Evolutionary conservation across 1,284 basidiomycete genomes (phyloP), one percentile per base, ranked within the genome.

Genomic region (Moesziomyces globuligerus): DNA sequence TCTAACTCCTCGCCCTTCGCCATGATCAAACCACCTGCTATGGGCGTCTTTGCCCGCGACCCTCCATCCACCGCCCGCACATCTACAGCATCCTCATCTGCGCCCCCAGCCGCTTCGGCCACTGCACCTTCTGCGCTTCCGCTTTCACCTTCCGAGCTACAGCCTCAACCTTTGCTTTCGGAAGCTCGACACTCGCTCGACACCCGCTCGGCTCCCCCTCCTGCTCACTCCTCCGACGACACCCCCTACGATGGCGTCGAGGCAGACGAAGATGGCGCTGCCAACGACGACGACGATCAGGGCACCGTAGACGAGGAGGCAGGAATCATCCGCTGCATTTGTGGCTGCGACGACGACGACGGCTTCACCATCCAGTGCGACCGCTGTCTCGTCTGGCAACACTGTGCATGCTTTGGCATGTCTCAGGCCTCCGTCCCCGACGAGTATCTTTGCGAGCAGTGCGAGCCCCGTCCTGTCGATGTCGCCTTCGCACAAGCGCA

Each of bases 291-390:
- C 39, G 68, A 76, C 58, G 74, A 76, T 39, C 72, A 72, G 34
- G 74, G 69, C 43, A 78, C 76, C 3, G 71, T 73, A 25, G 76
- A 78, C 48, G 76, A 78, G 29, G 76, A 78, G 40, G 56, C 72
- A 13, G 76, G 76, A 29, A 57, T 78, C 39, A 78, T 78, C 29
- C 62, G 76, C 43, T 93, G 92, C 79, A 90, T 92, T 48, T 93
- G 91, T 77, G 88, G 72, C 8, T 83, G 78, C 65, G 85, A 87
- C 40, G 87, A 89, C 75, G 94, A 94, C 84, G 93, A 94, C 81
- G 93, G 93, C 17, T 94, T 93, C 84, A 91, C 90, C 17, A 93
- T 96, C 58, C 92, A 91, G 24, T 97, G 94, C 83, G 94, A 96
- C 82, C 84, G 86, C 49, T 97, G 94, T 82, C 87, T 87, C 23